These are phyloP conservation scores for Salix koriyanagi DNA, from an alignment of 345 rosid genomes.

Conservation along the genomic window DNA sequence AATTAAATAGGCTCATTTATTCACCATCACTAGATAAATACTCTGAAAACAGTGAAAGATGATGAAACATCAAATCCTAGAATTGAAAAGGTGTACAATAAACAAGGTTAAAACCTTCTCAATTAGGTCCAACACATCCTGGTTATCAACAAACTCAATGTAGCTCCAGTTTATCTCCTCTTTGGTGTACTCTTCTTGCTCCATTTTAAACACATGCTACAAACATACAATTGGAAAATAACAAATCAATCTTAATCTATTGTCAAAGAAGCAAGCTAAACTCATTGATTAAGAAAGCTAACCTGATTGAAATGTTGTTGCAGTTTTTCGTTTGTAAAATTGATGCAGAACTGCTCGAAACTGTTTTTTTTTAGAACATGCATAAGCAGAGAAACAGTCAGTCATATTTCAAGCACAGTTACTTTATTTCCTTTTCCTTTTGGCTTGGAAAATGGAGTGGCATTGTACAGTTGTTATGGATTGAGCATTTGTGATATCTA, in stretches of 20 bases:
- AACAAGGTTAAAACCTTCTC: conserved; percentile 59
- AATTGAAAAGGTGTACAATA: conserved; percentile 1
- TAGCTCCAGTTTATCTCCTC: conserved; percentile 98
- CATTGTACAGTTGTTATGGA: background rate
- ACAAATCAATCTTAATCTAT: background rate
- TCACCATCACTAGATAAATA: background rate
- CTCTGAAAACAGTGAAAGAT: background rate
- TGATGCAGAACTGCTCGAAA: conserved; percentile 97
- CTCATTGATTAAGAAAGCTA: background rate
- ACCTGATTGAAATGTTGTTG: conserved; percentile 99
- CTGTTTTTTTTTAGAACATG: conserved; percentile 25
- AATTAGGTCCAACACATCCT: conserved; percentile 91
- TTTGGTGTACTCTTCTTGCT: conserved; percentile 94
- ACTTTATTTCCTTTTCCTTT: background rate
- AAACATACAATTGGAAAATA: conserved; percentile 20
- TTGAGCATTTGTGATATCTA: background rate
- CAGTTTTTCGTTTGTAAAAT: conserved; percentile 91
- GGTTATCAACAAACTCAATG: conserved; percentile 94
- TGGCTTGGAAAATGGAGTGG: background rate
- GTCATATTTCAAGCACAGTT: background rate
- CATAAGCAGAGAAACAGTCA: background rate
- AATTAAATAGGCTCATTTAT: background rate
- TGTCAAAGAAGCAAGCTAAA: background rate
- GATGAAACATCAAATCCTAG: conserved; percentile 1
- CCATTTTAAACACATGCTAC: conserved; percentile 99